Percentiles rank a stretch among this genome's conserved stretches.
Evolutionary conservation across 1,139 yeast species (phyloP).

Genomic region (Blastobotrys arbuscula): DNA sequence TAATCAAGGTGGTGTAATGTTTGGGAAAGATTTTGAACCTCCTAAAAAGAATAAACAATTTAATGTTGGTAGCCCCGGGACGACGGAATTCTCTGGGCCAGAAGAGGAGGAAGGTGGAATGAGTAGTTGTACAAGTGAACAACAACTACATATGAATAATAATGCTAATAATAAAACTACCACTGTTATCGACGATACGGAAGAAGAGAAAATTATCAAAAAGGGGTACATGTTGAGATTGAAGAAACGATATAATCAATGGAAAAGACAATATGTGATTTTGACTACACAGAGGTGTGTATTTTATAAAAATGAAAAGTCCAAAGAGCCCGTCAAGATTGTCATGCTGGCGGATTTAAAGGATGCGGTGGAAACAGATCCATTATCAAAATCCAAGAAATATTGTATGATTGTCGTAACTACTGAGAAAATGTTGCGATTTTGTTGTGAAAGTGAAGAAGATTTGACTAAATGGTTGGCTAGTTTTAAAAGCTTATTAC

Average conservation of each 20-base stretch:
- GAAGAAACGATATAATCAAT: conserved; percentile 42
- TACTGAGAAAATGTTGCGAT: conserved; percentile 41
- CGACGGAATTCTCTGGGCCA: conserved; percentile 9
- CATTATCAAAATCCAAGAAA: conserved; percentile 40
- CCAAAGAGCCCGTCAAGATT: conserved; percentile 30
- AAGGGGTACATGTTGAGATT: conserved; percentile 42
- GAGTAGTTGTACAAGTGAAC: conserved; percentile 8
- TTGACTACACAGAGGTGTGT: conserved; percentile 41
- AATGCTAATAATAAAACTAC: not conserved
- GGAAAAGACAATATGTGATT: conserved; percentile 43
- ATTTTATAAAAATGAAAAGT: conserved; percentile 38
- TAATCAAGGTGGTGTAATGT: not conserved
- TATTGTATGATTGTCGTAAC: conserved; percentile 49
- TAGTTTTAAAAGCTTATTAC: conserved; percentile 34
- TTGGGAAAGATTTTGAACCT: not conserved
- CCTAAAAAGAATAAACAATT: not conserved
- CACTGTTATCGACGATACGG: not conserved
- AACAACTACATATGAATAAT: not conserved
- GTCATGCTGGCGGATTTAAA: conserved; percentile 39
- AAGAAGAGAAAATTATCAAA: conserved; percentile 39
- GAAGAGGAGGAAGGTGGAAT: conserved; percentile 9
- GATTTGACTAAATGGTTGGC: conserved; percentile 50
- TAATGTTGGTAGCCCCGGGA: conserved; percentile 8
- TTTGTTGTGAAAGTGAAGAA: conserved; percentile 44
- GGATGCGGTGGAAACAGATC: conserved; percentile 52